Conservation (phyloP, 2,329 filamentous ascomycete species). For the Furcasterigmium furcatum region DNA sequence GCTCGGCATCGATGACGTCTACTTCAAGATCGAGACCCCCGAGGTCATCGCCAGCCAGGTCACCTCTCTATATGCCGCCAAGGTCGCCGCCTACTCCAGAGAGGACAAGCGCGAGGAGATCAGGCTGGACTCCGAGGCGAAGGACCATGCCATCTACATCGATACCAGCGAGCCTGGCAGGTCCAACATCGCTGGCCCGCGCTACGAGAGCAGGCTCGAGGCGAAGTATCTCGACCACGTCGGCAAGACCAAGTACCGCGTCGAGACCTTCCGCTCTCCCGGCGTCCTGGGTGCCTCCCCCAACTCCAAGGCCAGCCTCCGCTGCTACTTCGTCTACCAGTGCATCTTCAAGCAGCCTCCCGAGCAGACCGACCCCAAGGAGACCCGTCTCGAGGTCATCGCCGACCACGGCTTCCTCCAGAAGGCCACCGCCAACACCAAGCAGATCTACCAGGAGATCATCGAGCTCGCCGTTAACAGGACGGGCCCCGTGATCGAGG, state of each 20-base stretch:
- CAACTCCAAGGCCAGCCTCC: slow-evolving; percentile 75
- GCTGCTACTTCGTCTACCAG: slow-evolving; percentile 99
- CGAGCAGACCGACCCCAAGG: slow-evolving; percentile 67
- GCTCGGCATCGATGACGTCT: slow-evolving; percentile 96
- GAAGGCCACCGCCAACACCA: slow-evolving; percentile 94
- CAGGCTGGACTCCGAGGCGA: slow-evolving; percentile 89
- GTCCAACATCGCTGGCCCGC: slow-evolving; percentile 72
- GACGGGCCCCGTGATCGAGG: slow-evolving; percentile 93
- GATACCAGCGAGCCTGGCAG: slow-evolving; percentile 92
- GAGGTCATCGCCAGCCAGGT: slow-evolving; percentile 91
- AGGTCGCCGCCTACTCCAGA: slow-evolving; percentile 88
- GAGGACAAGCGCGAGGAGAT: slow-evolving; percentile 95
- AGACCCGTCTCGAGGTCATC: slow-evolving; percentile 88
- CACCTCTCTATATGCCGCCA: slow-evolving; percentile 93
- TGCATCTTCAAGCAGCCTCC: slow-evolving; percentile 79
- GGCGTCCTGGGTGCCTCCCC: slow-evolving; percentile 68
- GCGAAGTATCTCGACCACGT: slow-evolving; percentile 89
- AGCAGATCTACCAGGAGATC: slow-evolving; percentile 91
- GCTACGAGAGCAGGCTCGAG: slow-evolving; percentile 91
- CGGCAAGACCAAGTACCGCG: slow-evolving; percentile 74
- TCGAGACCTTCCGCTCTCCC: slow-evolving; percentile 95
- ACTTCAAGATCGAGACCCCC: slow-evolving; percentile 87
- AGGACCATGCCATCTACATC: slow-evolving; percentile 96
- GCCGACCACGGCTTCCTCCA: slow-evolving; percentile 91
- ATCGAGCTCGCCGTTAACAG: slow-evolving; percentile 80